Percentiles rank a stretch among this genome's conserved stretches.
phyloP scores from a whole-genome alignment of 2,329 filamentous ascomycete genomes.

The Colletotrichum camelliae region DNA sequence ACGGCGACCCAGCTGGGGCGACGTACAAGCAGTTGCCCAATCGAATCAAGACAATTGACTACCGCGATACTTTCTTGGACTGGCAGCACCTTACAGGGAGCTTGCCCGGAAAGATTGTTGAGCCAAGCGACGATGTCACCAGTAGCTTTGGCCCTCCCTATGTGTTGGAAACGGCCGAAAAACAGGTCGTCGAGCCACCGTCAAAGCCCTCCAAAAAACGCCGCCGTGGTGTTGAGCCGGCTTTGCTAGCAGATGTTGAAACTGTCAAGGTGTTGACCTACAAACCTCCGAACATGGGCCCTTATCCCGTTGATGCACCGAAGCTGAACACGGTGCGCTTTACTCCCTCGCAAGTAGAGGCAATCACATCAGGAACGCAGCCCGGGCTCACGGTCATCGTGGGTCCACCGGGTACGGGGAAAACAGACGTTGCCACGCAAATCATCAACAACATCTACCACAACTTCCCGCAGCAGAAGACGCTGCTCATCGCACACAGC shows the following conservation, averaged over 20 bases:
- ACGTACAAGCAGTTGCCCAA: conserved; percentile 84
- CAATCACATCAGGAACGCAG: conserved; percentile 91
- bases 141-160: conserved; percentile 88
- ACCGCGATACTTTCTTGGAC: conserved; percentile 91
- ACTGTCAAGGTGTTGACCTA: conserved; percentile 87
- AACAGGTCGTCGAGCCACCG: conserved; percentile 53
- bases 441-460: conserved; percentile 99
- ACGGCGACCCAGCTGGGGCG: conserved; percentile 89
- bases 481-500: conserved; percentile 91
- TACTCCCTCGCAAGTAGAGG: conserved; percentile 88
- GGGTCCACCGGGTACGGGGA: conserved; percentile 94
- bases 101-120: conserved; percentile 84
- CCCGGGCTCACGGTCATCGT: conserved; percentile 94
- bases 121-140: conserved; percentile 74
- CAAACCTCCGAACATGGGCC: conserved; percentile 84
- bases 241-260: conserved; percentile 66
- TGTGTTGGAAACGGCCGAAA: conserved; percentile 72
- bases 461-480: conserved; percentile 93
- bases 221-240: conserved; percentile 76
- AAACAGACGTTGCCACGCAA: conserved; percentile 98
- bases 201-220: conserved; percentile 82
- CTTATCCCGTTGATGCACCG: conserved; percentile 84
- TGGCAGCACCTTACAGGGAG: conserved; percentile 94
- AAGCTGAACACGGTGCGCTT: conserved; percentile 86
- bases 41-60: conserved; percentile 80